Conservation (phyloP, 1,139 yeast species). For the Hansenula lynferdii region DNA sequence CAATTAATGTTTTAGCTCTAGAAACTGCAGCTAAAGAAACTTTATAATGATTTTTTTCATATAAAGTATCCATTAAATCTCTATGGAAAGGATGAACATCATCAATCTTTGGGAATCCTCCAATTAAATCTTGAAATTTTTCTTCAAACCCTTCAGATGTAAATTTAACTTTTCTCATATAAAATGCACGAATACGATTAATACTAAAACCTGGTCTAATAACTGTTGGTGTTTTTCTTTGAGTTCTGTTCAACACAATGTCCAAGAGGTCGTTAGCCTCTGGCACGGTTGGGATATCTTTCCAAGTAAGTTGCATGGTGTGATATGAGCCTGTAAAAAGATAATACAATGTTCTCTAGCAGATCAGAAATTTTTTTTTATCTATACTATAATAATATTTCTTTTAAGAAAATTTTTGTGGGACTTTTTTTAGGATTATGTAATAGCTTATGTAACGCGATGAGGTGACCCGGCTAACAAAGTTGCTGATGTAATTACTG, state of each 20-base stretch:
- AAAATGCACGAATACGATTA: constrained; percentile 94
- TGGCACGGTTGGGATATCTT: constrained; percentile 94
- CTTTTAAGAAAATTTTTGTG: not conserved
- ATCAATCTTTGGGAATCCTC: constrained; percentile 92
- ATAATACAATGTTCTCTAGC: too few relatives aligned
- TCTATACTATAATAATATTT: not conserved
- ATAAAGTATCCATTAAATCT: constrained; percentile 94
- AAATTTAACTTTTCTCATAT: constrained; percentile 95
- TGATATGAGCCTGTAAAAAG: not conserved
- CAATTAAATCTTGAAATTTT: constrained; percentile 78
- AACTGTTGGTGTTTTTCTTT: constrained; percentile 97
- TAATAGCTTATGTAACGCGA: constrained; percentile 3
- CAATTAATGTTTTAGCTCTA: constrained; percentile 89
- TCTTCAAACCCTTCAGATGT: constrained; percentile 96
- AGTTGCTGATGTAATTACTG: not conserved
- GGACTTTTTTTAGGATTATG: not conserved
- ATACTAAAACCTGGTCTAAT: constrained; percentile 95
- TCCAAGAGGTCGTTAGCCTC: constrained; percentile 91
- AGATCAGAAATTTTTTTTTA: not conserved
- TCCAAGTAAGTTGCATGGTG: constrained; percentile 90
- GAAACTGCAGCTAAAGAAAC: constrained; percentile 95
- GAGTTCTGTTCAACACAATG: constrained; percentile 94
- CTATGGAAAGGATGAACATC: constrained; percentile 98
- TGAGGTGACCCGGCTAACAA: constrained; percentile 7
- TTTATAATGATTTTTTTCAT: constrained; percentile 97